phyloP scores from a whole-genome alignment of 768 basidiomycete genomes.

The Boletus insuetus region DNA sequence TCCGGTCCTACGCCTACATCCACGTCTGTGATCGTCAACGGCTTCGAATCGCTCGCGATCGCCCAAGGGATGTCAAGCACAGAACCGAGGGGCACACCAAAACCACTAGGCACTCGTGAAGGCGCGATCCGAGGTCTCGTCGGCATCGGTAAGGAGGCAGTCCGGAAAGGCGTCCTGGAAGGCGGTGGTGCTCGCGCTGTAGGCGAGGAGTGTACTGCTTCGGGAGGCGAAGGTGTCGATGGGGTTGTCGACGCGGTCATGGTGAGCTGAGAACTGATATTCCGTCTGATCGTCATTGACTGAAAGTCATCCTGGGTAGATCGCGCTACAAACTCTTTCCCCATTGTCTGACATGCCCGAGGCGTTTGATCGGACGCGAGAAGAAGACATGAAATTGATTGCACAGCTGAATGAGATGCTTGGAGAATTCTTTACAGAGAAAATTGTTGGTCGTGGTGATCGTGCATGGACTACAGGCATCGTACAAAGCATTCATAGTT shows the following conservation, averaged over 20 bases:
- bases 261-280: constrained; percentile 37
- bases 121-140: constrained; percentile 87
- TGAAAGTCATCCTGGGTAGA: constrained; percentile 35
- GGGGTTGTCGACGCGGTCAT: constrained; percentile 59
- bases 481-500: constrained; percentile 33
- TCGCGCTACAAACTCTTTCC: constrained; percentile 58
- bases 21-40: constrained; percentile 19
- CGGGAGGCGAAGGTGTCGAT: constrained; percentile 33
- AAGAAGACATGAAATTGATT: constrained; percentile 47
- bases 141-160: constrained; percentile 82
- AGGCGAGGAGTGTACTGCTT: constrained; percentile 56
- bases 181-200: constrained; percentile 77
- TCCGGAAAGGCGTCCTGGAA: constrained; percentile 77
- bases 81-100: constrained; percentile 39
- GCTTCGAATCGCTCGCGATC: constrained; percentile 27
- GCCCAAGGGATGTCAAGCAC: constrained; percentile 35
- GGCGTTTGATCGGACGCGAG: constrained; percentile 48
- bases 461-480: constrained; percentile 64
- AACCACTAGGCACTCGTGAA: constrained; percentile 79
- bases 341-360: constrained; percentile 58
- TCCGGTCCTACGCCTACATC: constrained; percentile 8
- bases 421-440: constrained; percentile 61
- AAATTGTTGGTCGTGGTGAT: constrained; percentile 47
- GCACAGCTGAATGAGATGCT: constrained; percentile 50
- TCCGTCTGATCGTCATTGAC: background rate